phyloP scores from a whole-genome alignment of 2,329 filamentous ascomycete genomes.

The Fonsecaea monophora region DNA sequence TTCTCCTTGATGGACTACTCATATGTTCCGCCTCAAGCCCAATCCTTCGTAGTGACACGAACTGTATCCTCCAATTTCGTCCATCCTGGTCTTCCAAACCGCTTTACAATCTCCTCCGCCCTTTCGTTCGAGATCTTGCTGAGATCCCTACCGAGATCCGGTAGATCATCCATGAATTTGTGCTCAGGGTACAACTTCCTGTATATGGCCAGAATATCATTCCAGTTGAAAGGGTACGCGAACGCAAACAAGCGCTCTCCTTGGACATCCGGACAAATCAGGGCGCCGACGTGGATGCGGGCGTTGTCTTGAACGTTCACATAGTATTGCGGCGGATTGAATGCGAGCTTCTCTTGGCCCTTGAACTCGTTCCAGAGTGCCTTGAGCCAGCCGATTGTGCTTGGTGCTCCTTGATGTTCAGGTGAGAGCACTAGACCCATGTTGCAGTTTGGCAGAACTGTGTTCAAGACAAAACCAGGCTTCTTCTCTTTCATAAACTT shows the following conservation, averaged over 20 bases:
- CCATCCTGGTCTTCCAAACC: constrained; percentile 30
- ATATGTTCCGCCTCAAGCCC: constrained; percentile 3
- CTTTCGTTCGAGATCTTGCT: constrained; percentile 29
- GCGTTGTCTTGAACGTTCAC: constrained; percentile 58
- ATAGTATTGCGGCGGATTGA: constrained; percentile 40
- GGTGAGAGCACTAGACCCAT: constrained; percentile 30
- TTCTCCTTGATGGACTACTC: not conserved
- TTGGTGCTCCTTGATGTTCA: constrained; percentile 30
- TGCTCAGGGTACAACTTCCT: constrained; percentile 48
- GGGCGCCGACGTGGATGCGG: constrained; percentile 60
- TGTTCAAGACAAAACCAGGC: constrained; percentile 41
- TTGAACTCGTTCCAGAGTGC: constrained; percentile 49
- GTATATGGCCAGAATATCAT: constrained; percentile 49
- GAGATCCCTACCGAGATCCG: constrained; percentile 30
- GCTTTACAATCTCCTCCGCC: constrained; percentile 33
- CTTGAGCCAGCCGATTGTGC: constrained; percentile 33
- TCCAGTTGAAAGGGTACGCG: constrained; percentile 56
- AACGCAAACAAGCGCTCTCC: constrained; percentile 63
- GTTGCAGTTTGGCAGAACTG: constrained; percentile 35
- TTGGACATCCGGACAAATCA: constrained; percentile 54
- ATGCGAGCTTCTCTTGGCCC: constrained; percentile 46
- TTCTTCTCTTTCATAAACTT: constrained; percentile 46
- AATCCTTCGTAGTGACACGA: constrained; percentile 16
- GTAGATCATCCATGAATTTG: constrained; percentile 40
- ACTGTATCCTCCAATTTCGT: constrained; percentile 30